Base-by-base conservation (phyloP, 139 green algal species). In the Chlamydomonas sphaeroides region DNA sequence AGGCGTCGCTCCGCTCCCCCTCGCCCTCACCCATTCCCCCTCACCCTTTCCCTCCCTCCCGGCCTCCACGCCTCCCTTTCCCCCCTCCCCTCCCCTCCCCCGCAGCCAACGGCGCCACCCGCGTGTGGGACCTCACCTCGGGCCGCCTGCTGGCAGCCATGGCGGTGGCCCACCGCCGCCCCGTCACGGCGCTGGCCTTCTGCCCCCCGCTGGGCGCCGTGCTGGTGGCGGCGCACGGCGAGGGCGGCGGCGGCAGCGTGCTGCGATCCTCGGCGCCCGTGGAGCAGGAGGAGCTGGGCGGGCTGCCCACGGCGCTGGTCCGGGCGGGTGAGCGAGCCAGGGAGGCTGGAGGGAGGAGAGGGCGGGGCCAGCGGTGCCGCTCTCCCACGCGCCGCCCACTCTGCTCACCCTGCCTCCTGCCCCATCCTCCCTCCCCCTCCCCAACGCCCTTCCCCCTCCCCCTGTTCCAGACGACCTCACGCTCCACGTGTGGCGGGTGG, bases 141-240 rank as follows among this genome's bases (percentile, higher is more conserved):
- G 62, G 62, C 63, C 53, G 65, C 48, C 63, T 83, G 41, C 45
- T 74, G 45, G 14, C 26, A 8, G 2, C 63, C 42, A 56, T 30
- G 11, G 20, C 26, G 2, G 45, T 65, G 32, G 18, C 76, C 5
- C 62, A 73, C 61, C 48, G 45, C 15, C 74, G 74, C 0, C 45
- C 76, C 63, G 76, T 83, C 42, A 74, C 76, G 10, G 41, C 76
- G 25, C 76, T 83, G n/a, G 76, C 62, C 45, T 83, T 83, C 76
- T n/a, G 6, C 1, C 41, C 32, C 25, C 76, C 61, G 0, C 0
- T 30, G 28, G 59, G 59, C 3, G 61, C 45, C 33, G 74, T 63
- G 7, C 63, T 83, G 23, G 48, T 73, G 33, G 48, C 26, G 26
- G 76, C 76, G 32, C 76, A 83, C 62, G 76, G 76, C 7, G 63